Percentiles rank a stretch among this genome's conserved stretches.
phyloP scores from a whole-genome alignment of 148 eudicot genomes.

The Vaccinium macrocarpon region DNA sequence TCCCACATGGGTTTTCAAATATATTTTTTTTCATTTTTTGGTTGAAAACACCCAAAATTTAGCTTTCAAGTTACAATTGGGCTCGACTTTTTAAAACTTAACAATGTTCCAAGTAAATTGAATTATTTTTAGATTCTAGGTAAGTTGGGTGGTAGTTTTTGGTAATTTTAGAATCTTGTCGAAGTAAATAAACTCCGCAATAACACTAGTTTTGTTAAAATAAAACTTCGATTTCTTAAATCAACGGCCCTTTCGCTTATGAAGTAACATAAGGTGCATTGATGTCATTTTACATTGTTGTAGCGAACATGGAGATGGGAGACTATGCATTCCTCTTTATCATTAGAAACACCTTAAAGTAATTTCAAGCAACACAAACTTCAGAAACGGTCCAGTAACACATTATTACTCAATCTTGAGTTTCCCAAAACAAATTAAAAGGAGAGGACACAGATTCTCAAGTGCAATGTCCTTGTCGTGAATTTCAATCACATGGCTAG shows the following conservation, averaged over 20 bases:
- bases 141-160: too few species aligned
- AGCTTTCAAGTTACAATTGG: too few species aligned
- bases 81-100: too few species aligned
- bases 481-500: conserved; percentile 18
- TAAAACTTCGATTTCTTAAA: too few species aligned
- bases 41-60: too few species aligned
- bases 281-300: not conserved
- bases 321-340: not conserved
- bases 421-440: conserved; percentile 7
- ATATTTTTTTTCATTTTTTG: too few species aligned
- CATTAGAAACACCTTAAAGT: not conserved
- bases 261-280: not conserved
- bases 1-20: too few species aligned
- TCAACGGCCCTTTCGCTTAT: not conserved
- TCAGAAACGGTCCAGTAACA: not conserved
- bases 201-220: too few species aligned
- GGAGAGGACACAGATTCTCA: not conserved
- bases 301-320: not conserved
- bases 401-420: conserved; percentile 10
- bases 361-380: not conserved
- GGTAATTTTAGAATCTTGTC: too few species aligned
- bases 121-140: too few species aligned
- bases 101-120: too few species aligned
- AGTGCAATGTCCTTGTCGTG: not conserved
- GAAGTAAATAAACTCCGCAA: too few species aligned